A percentile compares a stretch with the other conserved stretches of the same genome.
Evolutionary conservation across 179 eudicot species (phyloP).

Genomic region (Camellia oleifera): DNA sequence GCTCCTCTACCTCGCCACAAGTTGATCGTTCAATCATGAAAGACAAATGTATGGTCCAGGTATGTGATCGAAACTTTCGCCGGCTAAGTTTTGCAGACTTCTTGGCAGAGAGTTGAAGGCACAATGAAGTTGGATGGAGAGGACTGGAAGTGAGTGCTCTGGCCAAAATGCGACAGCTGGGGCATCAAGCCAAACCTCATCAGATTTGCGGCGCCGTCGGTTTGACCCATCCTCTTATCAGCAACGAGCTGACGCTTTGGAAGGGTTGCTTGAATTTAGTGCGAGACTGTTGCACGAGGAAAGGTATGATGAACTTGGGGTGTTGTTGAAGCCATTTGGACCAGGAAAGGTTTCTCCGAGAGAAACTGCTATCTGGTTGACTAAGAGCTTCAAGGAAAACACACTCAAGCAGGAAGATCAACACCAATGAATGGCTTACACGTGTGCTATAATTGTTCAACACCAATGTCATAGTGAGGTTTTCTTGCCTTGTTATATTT

Average conservation of each 20-base stretch:
- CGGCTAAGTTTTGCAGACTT: conserved; percentile 30
- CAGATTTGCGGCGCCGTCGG: conserved; percentile 58
- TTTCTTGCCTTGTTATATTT: background rate
- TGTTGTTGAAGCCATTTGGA: conserved; percentile 85
- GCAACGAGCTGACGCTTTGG: conserved; percentile 93
- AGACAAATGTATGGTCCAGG: conserved; percentile 76
- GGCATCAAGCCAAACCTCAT: conserved; percentile 74
- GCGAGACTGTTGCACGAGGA: conserved; percentile 78
- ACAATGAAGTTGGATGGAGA: conserved; percentile 18
- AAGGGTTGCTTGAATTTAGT: conserved; percentile 94
- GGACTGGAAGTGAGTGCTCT: conserved; percentile 47
- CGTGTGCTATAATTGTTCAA: background rate
- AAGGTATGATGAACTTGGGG: conserved; percentile 81
- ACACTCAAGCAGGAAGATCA: conserved; percentile 32
- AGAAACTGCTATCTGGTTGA: conserved; percentile 96
- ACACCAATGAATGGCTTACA: conserved; percentile 13
- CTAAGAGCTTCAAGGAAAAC: conserved; percentile 91
- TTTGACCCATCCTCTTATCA: conserved; percentile 75
- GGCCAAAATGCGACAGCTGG: conserved; percentile 73
- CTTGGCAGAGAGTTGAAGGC: conserved; percentile 22
- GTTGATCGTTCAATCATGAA: conserved; percentile 65
- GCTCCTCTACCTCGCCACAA: conserved; percentile 63
- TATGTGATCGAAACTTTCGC: conserved; percentile 29
- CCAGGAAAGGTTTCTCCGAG: conserved; percentile 94
- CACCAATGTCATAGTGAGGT: background rate